phyloP scores from a whole-genome alignment of 108 stramenopile genomes.

The Cyclotella atomus region DNA sequence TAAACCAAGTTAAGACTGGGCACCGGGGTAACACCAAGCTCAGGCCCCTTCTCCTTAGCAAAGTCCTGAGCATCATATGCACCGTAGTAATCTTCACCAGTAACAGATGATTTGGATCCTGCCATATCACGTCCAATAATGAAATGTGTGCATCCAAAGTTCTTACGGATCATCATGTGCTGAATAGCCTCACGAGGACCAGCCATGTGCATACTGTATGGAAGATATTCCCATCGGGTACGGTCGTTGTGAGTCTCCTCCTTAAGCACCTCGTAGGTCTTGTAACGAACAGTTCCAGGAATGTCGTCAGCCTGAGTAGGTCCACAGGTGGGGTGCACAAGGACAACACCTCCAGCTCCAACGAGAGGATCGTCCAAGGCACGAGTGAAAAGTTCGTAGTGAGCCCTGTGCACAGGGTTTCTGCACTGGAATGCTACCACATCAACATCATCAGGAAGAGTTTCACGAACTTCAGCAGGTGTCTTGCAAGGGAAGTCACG shows the following conservation, averaged over 20 bases:
- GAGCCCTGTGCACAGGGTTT: slow-evolving; percentile 99
- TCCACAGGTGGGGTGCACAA: slow-evolving; percentile 99
- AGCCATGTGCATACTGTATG: slow-evolving; percentile 99
- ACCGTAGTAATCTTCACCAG: slow-evolving; percentile 99
- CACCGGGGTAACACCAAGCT: slow-evolving; percentile 93
- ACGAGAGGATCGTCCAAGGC: slow-evolving; percentile 95
- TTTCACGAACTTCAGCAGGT: slow-evolving; percentile 93
- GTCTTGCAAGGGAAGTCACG: slow-evolving; percentile 98
- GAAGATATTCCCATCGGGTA: slow-evolving; percentile 97
- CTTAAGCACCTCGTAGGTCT: slow-evolving; percentile 97
- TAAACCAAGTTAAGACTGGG: slow-evolving; percentile 97
- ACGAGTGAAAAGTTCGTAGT: slow-evolving; percentile 99
- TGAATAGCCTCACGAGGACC: slow-evolving; percentile 99
- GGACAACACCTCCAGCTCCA: slow-evolving; percentile 89
- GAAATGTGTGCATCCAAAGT: slow-evolving; percentile 99
- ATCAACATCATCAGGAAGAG: slow-evolving; percentile 93
- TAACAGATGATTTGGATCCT: slow-evolving; percentile 95
- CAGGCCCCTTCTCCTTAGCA: slow-evolving; percentile 83
- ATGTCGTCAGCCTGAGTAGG: slow-evolving; percentile 99
- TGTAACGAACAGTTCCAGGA: slow-evolving; percentile 91
- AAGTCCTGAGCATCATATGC: slow-evolving; percentile 99
- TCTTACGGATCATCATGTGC: slow-evolving; percentile 99
- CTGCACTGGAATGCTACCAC: slow-evolving; percentile 99
- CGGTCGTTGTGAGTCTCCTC: slow-evolving; percentile 95
- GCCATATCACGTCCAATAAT: slow-evolving; percentile 99